These are phyloP conservation scores for Anethum foeniculum DNA, from an alignment of 140 eudicot genomes.

Conservation along the genomic window DNA sequence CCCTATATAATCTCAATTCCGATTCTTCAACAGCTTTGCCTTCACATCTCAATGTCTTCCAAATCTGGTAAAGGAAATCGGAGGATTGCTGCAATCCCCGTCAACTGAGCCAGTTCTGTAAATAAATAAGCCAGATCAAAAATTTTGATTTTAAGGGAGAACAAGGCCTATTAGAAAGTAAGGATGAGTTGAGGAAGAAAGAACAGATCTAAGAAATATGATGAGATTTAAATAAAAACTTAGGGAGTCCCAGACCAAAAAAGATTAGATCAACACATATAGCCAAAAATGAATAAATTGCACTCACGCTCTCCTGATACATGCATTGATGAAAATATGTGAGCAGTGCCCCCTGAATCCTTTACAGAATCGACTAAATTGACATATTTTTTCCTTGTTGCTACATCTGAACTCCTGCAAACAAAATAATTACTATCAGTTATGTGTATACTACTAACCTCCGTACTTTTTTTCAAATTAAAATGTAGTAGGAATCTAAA, in stretches of 20 bases:
- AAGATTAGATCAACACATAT: neutral
- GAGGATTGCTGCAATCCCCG: slow-evolving; percentile 31
- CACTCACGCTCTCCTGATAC: slow-evolving; percentile 97
- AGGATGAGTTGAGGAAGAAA: neutral
- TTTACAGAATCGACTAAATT: slow-evolving; percentile 66
- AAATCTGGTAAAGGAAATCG: slow-evolving; percentile 51
- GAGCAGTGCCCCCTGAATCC: slow-evolving; percentile 72
- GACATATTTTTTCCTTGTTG: slow-evolving; percentile 63
- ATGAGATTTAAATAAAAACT: neutral
- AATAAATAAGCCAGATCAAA: neutral
- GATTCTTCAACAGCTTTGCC: slow-evolving; percentile 4
- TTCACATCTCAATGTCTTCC: slow-evolving; percentile 49
- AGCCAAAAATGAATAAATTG: neutral
- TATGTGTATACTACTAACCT: neutral
- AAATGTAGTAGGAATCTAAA: neutral
- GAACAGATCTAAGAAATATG: neutral
- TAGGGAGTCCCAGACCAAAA: neutral
- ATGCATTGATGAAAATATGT: slow-evolving; percentile 89
- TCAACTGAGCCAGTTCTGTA: slow-evolving; percentile 14
- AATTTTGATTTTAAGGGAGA: neutral
- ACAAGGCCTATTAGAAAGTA: neutral
- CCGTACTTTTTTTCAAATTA: neutral
- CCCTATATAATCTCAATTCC: neutral
- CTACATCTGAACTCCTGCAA: slow-evolving; percentile 72
- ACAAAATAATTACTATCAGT: neutral